These are phyloP conservation scores for Starmerella stigmatis DNA, from an alignment of 805 yeast genomes.

Conservation along the genomic window DNA sequence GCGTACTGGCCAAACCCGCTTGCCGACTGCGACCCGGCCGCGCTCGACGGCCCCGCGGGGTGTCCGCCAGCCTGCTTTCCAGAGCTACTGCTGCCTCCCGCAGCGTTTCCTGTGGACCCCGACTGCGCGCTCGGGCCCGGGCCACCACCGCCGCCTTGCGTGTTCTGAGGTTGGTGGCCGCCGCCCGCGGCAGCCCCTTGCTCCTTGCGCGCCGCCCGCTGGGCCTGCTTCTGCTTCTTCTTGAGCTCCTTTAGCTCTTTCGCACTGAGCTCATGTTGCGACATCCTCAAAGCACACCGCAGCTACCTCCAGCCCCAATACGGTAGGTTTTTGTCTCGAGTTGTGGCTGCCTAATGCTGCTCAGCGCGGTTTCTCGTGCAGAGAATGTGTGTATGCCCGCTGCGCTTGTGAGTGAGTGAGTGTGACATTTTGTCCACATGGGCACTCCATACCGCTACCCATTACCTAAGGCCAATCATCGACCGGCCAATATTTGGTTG, in stretches of 20 bases:
- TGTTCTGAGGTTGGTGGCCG: conserved; percentile 23
- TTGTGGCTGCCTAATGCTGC: too few species aligned
- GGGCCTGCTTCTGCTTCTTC: conserved; percentile 83
- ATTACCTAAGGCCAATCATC: conserved; percentile 10
- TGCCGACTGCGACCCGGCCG: neutral
- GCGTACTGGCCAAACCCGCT: conserved; percentile 29
- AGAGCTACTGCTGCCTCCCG: conserved; percentile 30
- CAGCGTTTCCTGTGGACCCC: conserved; percentile 24
- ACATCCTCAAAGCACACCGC: neutral
- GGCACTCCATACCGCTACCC: neutral
- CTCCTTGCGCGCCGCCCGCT: conserved; percentile 78
- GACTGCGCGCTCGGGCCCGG: too few species aligned
- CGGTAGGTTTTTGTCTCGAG: too few species aligned
- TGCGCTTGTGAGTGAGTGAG: too few species aligned
- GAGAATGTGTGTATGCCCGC: too few species aligned
- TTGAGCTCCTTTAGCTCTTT: conserved; percentile 60
- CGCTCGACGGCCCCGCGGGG: conserved; percentile 9
- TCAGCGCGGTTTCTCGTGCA: too few species aligned
- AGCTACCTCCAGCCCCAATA: too few species aligned
- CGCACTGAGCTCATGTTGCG: conserved; percentile 5
- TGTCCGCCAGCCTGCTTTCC: conserved; percentile 22
- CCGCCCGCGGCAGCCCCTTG: conserved; percentile 36
- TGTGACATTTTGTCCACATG: too few species aligned
- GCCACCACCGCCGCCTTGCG: too few species aligned
- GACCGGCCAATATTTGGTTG: neutral